A percentile compares a stretch with the other conserved stretches of the same genome.
These are phyloP conservation scores for Zalerion maritima DNA, from an alignment of 495 filamentous ascomycete species.

Conservation along the genomic window DNA sequence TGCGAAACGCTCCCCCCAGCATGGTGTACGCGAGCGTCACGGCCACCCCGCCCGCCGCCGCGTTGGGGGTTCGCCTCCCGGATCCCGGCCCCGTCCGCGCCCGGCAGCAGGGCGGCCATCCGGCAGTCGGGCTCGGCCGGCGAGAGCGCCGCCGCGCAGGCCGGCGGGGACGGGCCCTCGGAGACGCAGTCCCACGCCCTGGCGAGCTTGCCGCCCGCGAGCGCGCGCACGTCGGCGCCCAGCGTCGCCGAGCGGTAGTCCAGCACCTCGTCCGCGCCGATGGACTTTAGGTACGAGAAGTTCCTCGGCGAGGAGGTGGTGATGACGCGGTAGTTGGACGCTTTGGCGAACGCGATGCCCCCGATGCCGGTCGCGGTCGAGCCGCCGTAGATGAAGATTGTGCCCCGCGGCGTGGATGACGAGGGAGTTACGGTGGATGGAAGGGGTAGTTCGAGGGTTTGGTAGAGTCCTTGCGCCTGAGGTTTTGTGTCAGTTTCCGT, in stretches of 20 bases:
- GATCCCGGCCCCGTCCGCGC: constrained; percentile 9
- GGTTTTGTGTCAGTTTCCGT: not conserved
- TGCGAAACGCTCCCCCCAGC: constrained; percentile 10
- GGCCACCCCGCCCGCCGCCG: constrained; percentile 9
- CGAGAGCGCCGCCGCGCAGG: constrained; percentile 16
- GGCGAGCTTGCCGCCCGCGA: constrained; percentile 12
- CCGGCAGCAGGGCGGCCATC: constrained; percentile 13
- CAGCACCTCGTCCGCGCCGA: constrained; percentile 29
- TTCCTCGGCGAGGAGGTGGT: constrained; percentile 29
- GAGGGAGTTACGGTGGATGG: too few species aligned
- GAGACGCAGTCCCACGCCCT: constrained; percentile 23
- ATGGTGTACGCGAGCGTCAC: constrained; percentile 18
- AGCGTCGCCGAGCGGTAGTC: constrained; percentile 29
- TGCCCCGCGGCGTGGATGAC: constrained; percentile 11
- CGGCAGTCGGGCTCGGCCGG: constrained; percentile 9
- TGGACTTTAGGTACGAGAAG: constrained; percentile 21
- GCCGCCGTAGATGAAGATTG: constrained; percentile 37
- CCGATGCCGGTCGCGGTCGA: constrained; percentile 32
- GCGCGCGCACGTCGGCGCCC: constrained; percentile 18
- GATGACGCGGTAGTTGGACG: constrained; percentile 29
- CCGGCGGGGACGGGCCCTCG: constrained; percentile 3
- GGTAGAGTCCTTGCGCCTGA: constrained; percentile 31
- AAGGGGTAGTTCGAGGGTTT: constrained; percentile 19
- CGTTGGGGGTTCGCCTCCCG: constrained; percentile 16
- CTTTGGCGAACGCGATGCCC: constrained; percentile 30